Percentiles rank a stretch among this genome's conserved stretches.
Conservation (phyloP, 495 filamentous ascomycete species). For the Massariosphaeria phaeospora region DNA sequence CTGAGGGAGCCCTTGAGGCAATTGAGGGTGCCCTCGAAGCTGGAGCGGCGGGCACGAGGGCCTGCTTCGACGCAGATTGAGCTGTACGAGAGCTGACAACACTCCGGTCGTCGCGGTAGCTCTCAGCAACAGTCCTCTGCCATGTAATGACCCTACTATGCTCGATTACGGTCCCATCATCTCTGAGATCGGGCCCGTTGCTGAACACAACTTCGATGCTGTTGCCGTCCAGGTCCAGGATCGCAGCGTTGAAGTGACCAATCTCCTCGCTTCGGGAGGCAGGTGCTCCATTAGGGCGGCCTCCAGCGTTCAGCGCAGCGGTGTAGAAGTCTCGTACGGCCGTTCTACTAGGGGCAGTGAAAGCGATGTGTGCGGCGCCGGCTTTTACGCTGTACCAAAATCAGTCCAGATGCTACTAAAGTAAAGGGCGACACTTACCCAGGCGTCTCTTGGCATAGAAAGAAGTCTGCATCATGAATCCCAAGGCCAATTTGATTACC, state of each 20-base stretch:
- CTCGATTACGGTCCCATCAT: constrained; percentile 28
- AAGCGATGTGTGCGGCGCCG: constrained; percentile 55
- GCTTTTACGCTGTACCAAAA: constrained; percentile 42
- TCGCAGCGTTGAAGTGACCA: constrained; percentile 56
- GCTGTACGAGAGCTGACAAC: constrained; percentile 24
- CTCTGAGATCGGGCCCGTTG: constrained; percentile 22
- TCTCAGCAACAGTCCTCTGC: constrained; percentile 33
- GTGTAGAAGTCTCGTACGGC: constrained; percentile 58
- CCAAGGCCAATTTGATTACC: constrained; percentile 54
- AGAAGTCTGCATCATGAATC: constrained; percentile 54
- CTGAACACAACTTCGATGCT: constrained; percentile 58
- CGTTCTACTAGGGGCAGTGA: constrained; percentile 51
- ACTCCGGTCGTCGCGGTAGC: constrained; percentile 28
- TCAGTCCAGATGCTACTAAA: constrained; percentile 6
- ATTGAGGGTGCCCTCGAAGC: constrained; percentile 12
- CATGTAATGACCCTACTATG: constrained; percentile 39
- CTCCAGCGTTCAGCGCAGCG: constrained; percentile 54
- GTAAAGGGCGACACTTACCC: constrained; percentile 43
- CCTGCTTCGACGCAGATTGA: constrained; percentile 14
- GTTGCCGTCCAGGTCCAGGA: constrained; percentile 58
- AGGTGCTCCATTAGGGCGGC: constrained; percentile 53
- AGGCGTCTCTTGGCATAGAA: constrained; percentile 53
- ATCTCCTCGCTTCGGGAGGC: constrained; percentile 49
- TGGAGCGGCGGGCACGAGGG: constrained; percentile 11
- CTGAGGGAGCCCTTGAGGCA: constrained; percentile 19